A percentile compares a stretch with the other conserved stretches of the same genome.
These are phyloP conservation scores for Colletotrichum higginsianum DNA, from an alignment of 2,329 filamentous ascomycete genomes.

Conservation along the genomic window DNA sequence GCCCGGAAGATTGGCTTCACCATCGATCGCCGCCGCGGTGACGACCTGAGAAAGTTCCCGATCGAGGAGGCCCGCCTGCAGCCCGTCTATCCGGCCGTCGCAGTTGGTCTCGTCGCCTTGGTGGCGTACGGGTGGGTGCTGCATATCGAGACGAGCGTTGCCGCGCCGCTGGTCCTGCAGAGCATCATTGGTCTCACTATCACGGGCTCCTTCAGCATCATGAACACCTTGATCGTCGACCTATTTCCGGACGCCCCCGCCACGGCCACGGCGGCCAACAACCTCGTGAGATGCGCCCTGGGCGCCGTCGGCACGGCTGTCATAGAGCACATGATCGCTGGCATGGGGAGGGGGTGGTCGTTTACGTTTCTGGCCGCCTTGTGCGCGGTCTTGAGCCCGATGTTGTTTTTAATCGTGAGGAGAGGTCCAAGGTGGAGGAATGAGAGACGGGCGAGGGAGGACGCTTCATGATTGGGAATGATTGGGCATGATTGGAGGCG, in stretches of 20 bases:
- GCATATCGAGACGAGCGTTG: slow-evolving; percentile 64
- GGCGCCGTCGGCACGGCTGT: slow-evolving; percentile 73
- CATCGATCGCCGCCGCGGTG: slow-evolving; percentile 71
- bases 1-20: slow-evolving; percentile 73
- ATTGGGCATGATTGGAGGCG: not conserved
- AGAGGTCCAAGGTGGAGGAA: slow-evolving; percentile 66
- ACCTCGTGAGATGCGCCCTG: slow-evolving; percentile 73
- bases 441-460: slow-evolving; percentile 58
- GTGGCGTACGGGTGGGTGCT: slow-evolving; percentile 73
- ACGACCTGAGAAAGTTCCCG: slow-evolving; percentile 66
- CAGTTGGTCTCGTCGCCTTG: slow-evolving; percentile 66
- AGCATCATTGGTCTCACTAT: slow-evolving; percentile 72
- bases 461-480: slow-evolving; percentile 20
- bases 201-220: slow-evolving; percentile 74
- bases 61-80: slow-evolving; percentile 70
- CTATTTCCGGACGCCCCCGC: slow-evolving; percentile 73
- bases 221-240: slow-evolving; percentile 76
- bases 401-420: slow-evolving; percentile 64
- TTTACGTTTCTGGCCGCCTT: slow-evolving; percentile 71
- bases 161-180: slow-evolving; percentile 68
- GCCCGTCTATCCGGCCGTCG: slow-evolving; percentile 68
- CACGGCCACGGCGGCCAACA: slow-evolving; percentile 75
- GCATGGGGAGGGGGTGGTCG: slow-evolving; percentile 74
- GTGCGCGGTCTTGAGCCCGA: slow-evolving; percentile 63
- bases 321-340: slow-evolving; percentile 70